Conservation (phyloP, 805 yeast genomes). For the Pichia insulana region DNA sequence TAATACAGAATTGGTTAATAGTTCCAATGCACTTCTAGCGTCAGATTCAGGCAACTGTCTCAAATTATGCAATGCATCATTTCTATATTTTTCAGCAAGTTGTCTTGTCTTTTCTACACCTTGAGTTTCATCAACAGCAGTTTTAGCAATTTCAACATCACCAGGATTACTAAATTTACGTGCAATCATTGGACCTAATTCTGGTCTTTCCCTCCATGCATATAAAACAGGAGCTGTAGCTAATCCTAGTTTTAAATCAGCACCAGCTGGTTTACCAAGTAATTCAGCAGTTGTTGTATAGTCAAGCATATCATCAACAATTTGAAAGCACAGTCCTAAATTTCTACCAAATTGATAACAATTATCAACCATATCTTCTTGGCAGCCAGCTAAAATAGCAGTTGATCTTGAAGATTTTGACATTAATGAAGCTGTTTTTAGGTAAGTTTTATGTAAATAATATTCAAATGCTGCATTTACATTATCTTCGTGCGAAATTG, state of each 20-base stretch:
- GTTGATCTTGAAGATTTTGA: constrained; percentile 90
- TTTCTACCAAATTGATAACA: constrained; percentile 90
- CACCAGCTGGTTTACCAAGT: constrained; percentile 93
- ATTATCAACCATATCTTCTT: constrained; percentile 65
- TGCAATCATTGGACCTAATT: constrained; percentile 72
- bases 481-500: constrained; percentile 49
- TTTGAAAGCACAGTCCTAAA: constrained; percentile 89
- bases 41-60: constrained; percentile 77
- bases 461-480: constrained; percentile 92
- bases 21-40: constrained; percentile 78
- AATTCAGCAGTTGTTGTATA: constrained; percentile 80
- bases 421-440: constrained; percentile 90
- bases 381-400: constrained; percentile 84
- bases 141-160: constrained; percentile 76
- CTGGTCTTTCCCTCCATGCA: constrained; percentile 88
- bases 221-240: constrained; percentile 95
- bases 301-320: constrained; percentile 93
- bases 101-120: constrained; percentile 72
- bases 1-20: constrained; percentile 73
- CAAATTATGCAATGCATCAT: constrained; percentile 64
- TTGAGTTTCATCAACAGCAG: constrained; percentile 56
- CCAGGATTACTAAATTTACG: constrained; percentile 76
- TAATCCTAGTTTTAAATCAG: constrained; percentile 85
- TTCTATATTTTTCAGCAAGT: constrained; percentile 73
- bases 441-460: constrained; percentile 88